These are phyloP conservation scores for Plasmodium relictum DNA, from an alignment of 169 alveolate species.

Conservation along the genomic window DNA sequence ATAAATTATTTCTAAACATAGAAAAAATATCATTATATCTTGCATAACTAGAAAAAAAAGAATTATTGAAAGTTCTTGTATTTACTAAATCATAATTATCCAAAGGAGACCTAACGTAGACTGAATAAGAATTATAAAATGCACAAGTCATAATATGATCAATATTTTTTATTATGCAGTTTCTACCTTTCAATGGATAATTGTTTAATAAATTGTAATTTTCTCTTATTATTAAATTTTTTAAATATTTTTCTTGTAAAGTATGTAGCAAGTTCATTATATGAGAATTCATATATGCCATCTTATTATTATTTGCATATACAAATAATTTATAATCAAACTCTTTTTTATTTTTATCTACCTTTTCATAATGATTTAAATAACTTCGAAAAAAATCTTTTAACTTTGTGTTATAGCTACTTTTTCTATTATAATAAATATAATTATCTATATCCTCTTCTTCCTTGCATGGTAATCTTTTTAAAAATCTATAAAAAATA, in stretches of 20 bases:
- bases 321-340: constrained; percentile 48
- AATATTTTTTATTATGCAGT: constrained; percentile 56
- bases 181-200: constrained; percentile 62
- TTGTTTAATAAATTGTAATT: constrained; percentile 48
- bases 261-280: constrained; percentile 19
- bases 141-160: constrained; percentile 34
- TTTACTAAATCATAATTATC: constrained; percentile 46
- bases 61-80: constrained; percentile 27
- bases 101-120: constrained; percentile 43
- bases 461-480: constrained; percentile 60
- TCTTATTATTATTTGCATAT: constrained; percentile 30
- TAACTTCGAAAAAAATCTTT: constrained; percentile 5
- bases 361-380: constrained; percentile 44
- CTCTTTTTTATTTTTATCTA: constrained; percentile 14
- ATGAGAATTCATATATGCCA: constrained; percentile 47
- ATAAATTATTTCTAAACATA: constrained; percentile 50
- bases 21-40: constrained; percentile 68
- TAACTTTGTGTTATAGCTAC: not conserved
- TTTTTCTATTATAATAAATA: constrained; percentile 55
- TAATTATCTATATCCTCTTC: constrained; percentile 57
- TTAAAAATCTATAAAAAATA: constrained; percentile 27
- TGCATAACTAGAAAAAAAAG: constrained; percentile 38
- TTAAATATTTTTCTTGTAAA: constrained; percentile 45
- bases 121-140: constrained; percentile 47
- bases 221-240: constrained; percentile 50